A percentile compares a stretch with the other conserved stretches of the same genome.
Evolutionary conservation across 768 basidiomycete genomes (phyloP).

Genomic region (Hortiboletus campestris): DNA sequence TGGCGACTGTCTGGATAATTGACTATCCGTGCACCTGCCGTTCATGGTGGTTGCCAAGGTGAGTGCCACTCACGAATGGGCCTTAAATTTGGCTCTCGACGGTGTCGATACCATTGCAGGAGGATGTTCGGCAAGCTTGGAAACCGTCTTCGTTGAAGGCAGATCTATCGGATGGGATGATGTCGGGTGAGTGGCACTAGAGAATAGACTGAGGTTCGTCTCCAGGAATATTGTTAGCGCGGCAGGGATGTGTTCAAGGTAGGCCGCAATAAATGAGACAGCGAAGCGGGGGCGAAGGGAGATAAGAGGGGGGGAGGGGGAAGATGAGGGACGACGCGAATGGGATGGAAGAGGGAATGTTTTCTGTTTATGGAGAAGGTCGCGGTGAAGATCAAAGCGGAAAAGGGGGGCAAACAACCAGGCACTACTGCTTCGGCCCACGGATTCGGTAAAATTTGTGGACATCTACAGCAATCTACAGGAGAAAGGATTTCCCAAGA

Average conservation of each 20-base stretch:
- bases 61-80: background rate
- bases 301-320: background rate
- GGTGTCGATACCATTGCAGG: background rate
- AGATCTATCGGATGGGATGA: background rate
- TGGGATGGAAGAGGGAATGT: background rate
- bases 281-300: background rate
- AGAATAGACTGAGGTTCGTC: background rate
- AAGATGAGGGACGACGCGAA: background rate
- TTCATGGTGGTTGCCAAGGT: background rate
- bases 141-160: background rate
- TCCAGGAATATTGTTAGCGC: background rate
- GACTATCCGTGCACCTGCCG: background rate
- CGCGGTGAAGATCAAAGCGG: conserved; percentile 11
- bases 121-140: background rate
- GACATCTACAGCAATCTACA: background rate
- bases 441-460: background rate
- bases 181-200: conserved; percentile 7
- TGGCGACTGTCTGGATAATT: no score
- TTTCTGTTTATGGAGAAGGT: conserved; percentile 15
- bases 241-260: background rate
- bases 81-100: background rate
- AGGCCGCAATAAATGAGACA: background rate
- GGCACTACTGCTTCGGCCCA: background rate
- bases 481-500: background rate
- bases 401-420: conserved; percentile 9